Percentiles rank a stretch among this genome's conserved stretches.
Evolutionary conservation across 352 stramenopile species (phyloP).

Genomic region (Globisporangium mamillatum): DNA sequence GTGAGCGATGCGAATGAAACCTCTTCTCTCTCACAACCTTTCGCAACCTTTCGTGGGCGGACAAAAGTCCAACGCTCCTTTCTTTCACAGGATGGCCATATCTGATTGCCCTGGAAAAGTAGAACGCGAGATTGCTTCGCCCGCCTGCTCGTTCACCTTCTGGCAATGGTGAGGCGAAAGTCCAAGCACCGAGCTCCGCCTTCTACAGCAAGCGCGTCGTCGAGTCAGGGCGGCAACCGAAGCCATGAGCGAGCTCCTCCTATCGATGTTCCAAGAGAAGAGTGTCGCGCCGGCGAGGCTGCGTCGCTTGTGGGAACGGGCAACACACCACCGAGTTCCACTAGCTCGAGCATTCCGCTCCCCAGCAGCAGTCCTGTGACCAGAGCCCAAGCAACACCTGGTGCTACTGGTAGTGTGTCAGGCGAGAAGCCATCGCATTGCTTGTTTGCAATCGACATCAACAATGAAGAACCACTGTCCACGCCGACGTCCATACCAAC

Average conservation of each 20-base stretch:
- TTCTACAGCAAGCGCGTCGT: not conserved
- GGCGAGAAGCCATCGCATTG: not conserved
- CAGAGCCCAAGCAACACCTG: not conserved
- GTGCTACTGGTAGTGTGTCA: not conserved
- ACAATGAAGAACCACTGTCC: not conserved
- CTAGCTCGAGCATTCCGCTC: not conserved
- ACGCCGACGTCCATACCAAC: not conserved
- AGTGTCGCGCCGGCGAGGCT: conserved; percentile 6
- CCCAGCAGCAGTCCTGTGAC: not conserved
- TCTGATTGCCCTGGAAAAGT: not conserved
- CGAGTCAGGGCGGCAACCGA: not conserved
- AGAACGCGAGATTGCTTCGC: not conserved
- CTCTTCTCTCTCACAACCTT: not conserved
- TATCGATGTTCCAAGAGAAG: not conserved
- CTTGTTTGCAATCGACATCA: conserved; percentile 8
- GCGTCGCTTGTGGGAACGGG: conserved; percentile 7
- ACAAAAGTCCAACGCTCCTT: not conserved
- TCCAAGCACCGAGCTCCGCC: not conserved
- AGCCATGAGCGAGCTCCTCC: not conserved
- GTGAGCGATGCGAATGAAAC: not conserved
- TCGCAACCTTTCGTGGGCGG: no score
- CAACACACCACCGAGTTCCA: not conserved
- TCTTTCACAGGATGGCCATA: not conserved
- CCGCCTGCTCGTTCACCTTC: no score
- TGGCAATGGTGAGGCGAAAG: conserved; percentile 1